Conservation (phyloP, 2,329 filamentous ascomycete species). For the Fusarium bactridioides region DNA sequence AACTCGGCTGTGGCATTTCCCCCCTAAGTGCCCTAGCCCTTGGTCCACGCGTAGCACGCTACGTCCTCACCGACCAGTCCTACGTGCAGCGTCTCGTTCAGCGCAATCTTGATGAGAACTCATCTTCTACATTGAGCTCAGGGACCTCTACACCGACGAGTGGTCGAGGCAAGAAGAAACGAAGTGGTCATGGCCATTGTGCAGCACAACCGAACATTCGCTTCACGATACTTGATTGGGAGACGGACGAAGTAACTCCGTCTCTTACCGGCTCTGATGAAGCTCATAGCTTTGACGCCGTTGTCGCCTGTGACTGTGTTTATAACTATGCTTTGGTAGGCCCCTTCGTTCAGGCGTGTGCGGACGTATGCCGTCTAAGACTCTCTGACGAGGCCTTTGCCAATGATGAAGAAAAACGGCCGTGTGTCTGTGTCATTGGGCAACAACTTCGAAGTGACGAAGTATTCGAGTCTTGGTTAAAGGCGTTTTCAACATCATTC, state of each 20-base stretch:
- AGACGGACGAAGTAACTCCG: conserved; percentile 64
- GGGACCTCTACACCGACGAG: conserved; percentile 14
- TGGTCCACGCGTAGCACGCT: conserved; percentile 66
- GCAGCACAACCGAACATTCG: conserved; percentile 52
- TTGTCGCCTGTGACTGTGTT: conserved; percentile 92
- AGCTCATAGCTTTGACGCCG: conserved; percentile 67
- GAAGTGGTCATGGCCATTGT: conserved; percentile 8
- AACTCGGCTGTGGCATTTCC: conserved; percentile 89
- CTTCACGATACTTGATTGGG: conserved; percentile 82
- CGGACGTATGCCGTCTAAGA: conserved; percentile 73
- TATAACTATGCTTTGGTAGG: conserved; percentile 89
- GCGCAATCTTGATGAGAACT: conserved; percentile 76
- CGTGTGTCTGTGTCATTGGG: conserved; percentile 81
- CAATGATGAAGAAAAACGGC: conserved; percentile 36
- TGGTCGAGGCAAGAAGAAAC: conserved; percentile 30
- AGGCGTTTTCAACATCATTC: conserved; percentile 72
- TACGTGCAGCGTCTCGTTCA: conserved; percentile 83
- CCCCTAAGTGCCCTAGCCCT: conserved; percentile 78
- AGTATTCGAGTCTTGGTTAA: conserved; percentile 85
- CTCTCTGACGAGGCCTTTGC: conserved; percentile 17
- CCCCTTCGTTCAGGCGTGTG: conserved; percentile 84
- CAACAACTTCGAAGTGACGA: conserved; percentile 88
- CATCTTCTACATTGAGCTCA: conserved; percentile 18
- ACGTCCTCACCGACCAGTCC: conserved; percentile 85
- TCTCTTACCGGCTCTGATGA: conserved; percentile 48